Evolutionary conservation across 2,329 filamentous ascomycete genomes (phyloP), one percentile per base, ranked within the genome.

Genomic region (Juglanconis oblonga): DNA sequence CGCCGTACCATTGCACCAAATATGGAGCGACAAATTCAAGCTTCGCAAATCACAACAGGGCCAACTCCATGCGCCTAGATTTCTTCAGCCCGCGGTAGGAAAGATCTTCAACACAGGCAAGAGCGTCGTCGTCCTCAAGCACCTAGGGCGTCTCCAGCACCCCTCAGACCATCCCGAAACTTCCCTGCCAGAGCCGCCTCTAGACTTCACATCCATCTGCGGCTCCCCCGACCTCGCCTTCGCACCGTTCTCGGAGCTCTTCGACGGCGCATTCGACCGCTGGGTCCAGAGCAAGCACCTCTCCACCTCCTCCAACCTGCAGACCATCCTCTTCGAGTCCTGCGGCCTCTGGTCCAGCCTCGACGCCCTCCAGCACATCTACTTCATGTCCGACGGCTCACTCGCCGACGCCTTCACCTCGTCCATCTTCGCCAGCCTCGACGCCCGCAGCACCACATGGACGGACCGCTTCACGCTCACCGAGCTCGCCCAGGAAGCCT

Each of bases 31-130:
- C 60, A 86, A 88, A 67, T 97, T 87, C 71, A 79, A 82, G 29
- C 77, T 97, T 13, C 84, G 87, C 32, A 79, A 77, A 11, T 85
- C 86, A 1, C 72, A 81, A 3, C 78, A 85, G 47, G 86, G 87
- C 14, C 74, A 76, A 1, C 72, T 92, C 1, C 86, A 89, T 66
- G 87, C 88, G 0, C 93, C 94, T 0, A 81, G 76, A 3, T 97
- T 97, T 65, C 79, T 97, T 4, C 84, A 87, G 44, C 81, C 87
- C 2, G 84, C 87, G 2, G 86, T 85, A 0, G 76, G 79, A 31
- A 89, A 87, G 63, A 91, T 97, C 42, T 94, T 97, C 67, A 92
- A 88, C 1, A 88, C 91, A 1, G 94, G 94, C 0, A 97, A 97
- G 73, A 96, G 89, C 67, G 87, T 95, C 58, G 85, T 95, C 1